Conservation (phyloP, 768 basidiomycete species). For the Xerocomellus dryophilus region DNA sequence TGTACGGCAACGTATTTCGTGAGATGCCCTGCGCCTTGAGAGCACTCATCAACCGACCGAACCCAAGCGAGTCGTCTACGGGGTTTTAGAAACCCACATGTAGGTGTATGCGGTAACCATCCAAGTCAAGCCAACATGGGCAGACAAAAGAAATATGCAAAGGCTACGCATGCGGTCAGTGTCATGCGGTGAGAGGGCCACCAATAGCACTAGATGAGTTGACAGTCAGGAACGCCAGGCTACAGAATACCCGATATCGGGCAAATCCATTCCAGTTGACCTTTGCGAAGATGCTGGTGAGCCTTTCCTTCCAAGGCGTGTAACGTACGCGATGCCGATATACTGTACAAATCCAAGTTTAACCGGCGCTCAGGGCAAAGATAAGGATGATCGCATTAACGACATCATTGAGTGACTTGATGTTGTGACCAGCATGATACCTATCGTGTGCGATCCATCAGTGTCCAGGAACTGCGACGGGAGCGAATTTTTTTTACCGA, state of each 20-base stretch:
- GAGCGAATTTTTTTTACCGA: slow-evolving; percentile 43
- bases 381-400: slow-evolving; percentile 52
- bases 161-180: slow-evolving; percentile 16
- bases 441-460: neutral
- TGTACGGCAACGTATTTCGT: slow-evolving; percentile 44
- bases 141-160: slow-evolving; percentile 41
- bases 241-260: slow-evolving; percentile 51
- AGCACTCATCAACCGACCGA: slow-evolving; percentile 48
- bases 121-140: slow-evolving; percentile 34
- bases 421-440: slow-evolving; percentile 43
- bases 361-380: slow-evolving; percentile 56
- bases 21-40: slow-evolving; percentile 43
- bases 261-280: slow-evolving; percentile 39
- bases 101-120: slow-evolving; percentile 55
- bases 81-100: slow-evolving; percentile 41
- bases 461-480: neutral
- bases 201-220: slow-evolving; percentile 50
- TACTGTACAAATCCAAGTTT: slow-evolving; percentile 59
- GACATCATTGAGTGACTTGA: slow-evolving; percentile 57
- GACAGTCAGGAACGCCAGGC: slow-evolving; percentile 61
- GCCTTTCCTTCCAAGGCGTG: slow-evolving; percentile 52
- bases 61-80: slow-evolving; percentile 14
- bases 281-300: slow-evolving; percentile 39
- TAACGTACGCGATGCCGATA: slow-evolving; percentile 43
- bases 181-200: slow-evolving; percentile 17